These are phyloP conservation scores for Fusarium agapanthi DNA, from an alignment of 2,329 filamentous ascomycete species.

Conservation along the genomic window DNA sequence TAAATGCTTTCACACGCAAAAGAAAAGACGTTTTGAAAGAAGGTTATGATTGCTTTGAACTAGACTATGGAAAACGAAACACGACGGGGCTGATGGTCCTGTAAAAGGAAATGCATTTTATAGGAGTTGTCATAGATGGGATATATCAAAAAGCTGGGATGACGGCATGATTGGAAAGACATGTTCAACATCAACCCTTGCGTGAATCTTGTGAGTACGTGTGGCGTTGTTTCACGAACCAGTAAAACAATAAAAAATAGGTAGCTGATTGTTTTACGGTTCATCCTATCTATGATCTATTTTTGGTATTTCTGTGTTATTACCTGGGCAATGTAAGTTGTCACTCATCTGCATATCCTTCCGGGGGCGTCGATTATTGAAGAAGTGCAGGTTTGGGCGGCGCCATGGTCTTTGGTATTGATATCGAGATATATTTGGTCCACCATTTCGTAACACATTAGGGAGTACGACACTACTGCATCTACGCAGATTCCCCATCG, in stretches of 20 bases:
- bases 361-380: not conserved
- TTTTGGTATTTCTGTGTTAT: not conserved
- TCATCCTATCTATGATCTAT: not conserved
- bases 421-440: not conserved
- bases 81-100: not conserved
- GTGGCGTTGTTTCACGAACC: not conserved
- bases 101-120: slow-evolving; percentile 27
- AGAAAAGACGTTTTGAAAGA: not conserved
- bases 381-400: not conserved
- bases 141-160: slow-evolving; percentile 26
- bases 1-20: slow-evolving; percentile 25
- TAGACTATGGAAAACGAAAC: slow-evolving; percentile 28
- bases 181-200: not conserved
- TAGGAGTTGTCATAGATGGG: slow-evolving; percentile 33
- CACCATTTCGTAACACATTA: not conserved
- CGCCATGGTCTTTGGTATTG: not conserved
- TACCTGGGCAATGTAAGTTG: not conserved
- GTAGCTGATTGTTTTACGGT: not conserved
- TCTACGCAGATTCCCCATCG: not conserved
- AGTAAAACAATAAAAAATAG: not conserved
- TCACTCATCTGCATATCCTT: not conserved
- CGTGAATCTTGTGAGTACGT: not conserved
- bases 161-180: not conserved
- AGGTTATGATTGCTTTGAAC: slow-evolving; percentile 16
- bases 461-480: not conserved